Percentiles rank a stretch among this genome's conserved stretches.
Conservation (phyloP, 1,284 basidiomycete genomes). For the Pseudozyma tsukubaensis region DNA sequence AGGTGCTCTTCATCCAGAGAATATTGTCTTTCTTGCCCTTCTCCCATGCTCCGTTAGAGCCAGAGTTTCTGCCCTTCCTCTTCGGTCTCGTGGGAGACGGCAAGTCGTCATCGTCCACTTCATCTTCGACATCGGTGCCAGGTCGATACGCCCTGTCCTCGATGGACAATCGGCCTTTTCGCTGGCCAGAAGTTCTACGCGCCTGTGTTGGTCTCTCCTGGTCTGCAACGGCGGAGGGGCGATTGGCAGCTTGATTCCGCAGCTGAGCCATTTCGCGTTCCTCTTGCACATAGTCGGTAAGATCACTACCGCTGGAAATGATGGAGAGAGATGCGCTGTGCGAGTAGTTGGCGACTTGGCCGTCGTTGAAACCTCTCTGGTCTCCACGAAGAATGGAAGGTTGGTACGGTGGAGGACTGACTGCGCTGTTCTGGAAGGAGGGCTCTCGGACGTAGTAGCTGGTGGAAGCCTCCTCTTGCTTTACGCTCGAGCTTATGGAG, state of each 20-base stretch:
- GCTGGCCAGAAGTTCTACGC: slow-evolving; percentile 29
- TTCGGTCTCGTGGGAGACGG: slow-evolving; percentile 14
- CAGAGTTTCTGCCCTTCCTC: slow-evolving; percentile 28
- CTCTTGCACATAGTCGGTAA: slow-evolving; percentile 36
- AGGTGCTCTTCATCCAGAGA: slow-evolving; percentile 26
- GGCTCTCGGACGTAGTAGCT: slow-evolving; percentile 42
- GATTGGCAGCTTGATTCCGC: slow-evolving; percentile 7
- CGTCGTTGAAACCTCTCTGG: slow-evolving; percentile 38
- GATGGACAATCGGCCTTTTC: slow-evolving; percentile 27
- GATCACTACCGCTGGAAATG: slow-evolving; percentile 38
- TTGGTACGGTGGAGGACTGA: slow-evolving; percentile 19
- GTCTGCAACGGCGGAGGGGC: slow-evolving; percentile 3
- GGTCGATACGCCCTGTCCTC: slow-evolving; percentile 34
- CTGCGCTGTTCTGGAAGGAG: slow-evolving; percentile 15
- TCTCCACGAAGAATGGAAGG: slow-evolving; percentile 34
- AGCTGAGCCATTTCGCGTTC: slow-evolving; percentile 34
- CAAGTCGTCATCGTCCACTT: slow-evolving; percentile 29
- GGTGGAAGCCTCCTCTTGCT: slow-evolving; percentile 37
- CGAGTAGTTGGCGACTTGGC: slow-evolving; percentile 25
- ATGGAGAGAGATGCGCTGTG: slow-evolving; percentile 40
- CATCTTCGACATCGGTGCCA: slow-evolving; percentile 29
- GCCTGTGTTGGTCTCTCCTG: not conserved
- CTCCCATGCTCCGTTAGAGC: slow-evolving; percentile 9
- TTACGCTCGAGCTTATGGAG: slow-evolving; percentile 32
- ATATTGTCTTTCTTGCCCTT: slow-evolving; percentile 23